Evolutionary conservation across 2,329 filamentous ascomycete species (phyloP), one percentile per base, ranked within the genome.

Genomic region (Pseudonectria buxi): DNA sequence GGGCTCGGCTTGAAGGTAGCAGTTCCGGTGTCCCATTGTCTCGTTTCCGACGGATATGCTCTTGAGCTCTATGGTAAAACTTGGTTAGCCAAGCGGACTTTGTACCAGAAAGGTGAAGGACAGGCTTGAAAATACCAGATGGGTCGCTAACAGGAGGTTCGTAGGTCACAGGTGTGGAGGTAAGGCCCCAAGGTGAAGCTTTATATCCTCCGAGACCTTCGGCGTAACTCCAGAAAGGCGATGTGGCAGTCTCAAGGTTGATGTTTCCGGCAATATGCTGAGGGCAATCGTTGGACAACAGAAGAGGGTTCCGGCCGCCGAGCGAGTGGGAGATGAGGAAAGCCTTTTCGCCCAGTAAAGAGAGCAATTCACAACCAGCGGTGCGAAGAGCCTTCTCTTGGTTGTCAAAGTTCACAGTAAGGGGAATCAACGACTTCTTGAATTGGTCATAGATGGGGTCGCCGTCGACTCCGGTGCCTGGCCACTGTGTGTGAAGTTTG

Each of bases 301-400:
- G 14, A 13, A 48, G 37, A 6, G 42, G 39, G 10, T 45, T 43
- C 7, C 29, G 30, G 10, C 35, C 35, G 1, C 44, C 44, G 4
- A 47, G 44, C 3, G 45, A 48, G n/a, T 48, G 44, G 0, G 45
- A 47, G 10, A 48, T 26, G 9, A 48, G 44, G 24, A 41, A 45
- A 3, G 42, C 39, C 14, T 47, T 47, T 2, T 41, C 30, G 2
- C 44, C 39, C 3, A 48, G 37, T 2, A 44, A 27, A 2, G 44
- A 47, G 7, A 48, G 42, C 18, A 48, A 43, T 26, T 47, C 42
- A 15, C 45, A 47, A 0, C 45, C 42, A 9, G 37, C 29, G 9
- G 37, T 27, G 14, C 43, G 46, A 2, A 47, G 30, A 15, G 40
- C 40, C 25, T 37, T 43, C 25, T 48, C 42, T 4, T 47, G 42